Conservation (phyloP, 2,329 filamentous ascomycete genomes). For the Penicillium sclerotigenum region DNA sequence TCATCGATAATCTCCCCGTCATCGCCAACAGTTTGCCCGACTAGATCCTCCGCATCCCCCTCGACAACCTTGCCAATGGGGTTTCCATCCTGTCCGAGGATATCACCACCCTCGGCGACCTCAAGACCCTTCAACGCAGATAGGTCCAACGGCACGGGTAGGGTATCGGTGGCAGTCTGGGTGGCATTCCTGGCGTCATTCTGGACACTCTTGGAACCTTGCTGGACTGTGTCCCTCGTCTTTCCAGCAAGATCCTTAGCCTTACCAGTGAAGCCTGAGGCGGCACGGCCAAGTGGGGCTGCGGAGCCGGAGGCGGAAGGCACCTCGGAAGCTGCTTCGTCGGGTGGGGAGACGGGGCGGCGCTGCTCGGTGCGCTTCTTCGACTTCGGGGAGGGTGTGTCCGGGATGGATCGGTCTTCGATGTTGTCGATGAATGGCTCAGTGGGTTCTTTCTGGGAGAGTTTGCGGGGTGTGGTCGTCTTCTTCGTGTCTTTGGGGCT, state of each 20-base stretch:
- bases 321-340: conserved; percentile 26
- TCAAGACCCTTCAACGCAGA: conserved; percentile 40
- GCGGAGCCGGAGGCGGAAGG: conserved; percentile 25
- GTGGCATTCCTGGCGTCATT: not conserved
- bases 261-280: conserved; percentile 18
- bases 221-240: conserved; percentile 15
- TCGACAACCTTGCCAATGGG: conserved; percentile 41
- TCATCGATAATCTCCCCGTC: conserved; percentile 34
- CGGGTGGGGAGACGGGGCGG: conserved; percentile 20
- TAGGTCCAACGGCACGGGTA: conserved; percentile 31
- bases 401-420: conserved; percentile 19
- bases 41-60: conserved; percentile 41
- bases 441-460: conserved; percentile 23
- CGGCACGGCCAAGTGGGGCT: conserved; percentile 12
- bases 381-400: conserved; percentile 24
- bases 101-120: conserved; percentile 38
- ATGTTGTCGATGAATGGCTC: conserved; percentile 19
- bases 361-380: conserved; percentile 28
- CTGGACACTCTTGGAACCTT: conserved; percentile 9
- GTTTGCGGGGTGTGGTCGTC: conserved; percentile 21
- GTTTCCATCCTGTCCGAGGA: conserved; percentile 36
- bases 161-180: not conserved
- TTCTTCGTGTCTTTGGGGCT: conserved; percentile 21
- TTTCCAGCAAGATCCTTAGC: conserved; percentile 17
- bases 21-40: conserved; percentile 42